A percentile compares a stretch with the other conserved stretches of the same genome.
Conservation (phyloP, 2,329 filamentous ascomycete species). For the Orbilia javanica region DNA sequence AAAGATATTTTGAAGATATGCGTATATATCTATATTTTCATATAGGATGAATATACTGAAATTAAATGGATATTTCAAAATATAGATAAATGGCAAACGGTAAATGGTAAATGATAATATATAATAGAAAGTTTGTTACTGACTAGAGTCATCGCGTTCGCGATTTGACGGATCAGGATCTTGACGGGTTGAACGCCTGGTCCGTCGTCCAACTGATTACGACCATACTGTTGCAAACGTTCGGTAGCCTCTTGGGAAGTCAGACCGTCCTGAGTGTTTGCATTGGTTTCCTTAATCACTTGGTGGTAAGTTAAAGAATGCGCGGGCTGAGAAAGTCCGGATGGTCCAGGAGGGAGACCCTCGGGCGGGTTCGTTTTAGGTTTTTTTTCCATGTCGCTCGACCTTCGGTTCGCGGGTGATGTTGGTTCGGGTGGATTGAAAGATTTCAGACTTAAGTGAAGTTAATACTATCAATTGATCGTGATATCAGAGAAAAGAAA, state of each 20-base stretch:
- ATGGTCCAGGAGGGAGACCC: not conserved
- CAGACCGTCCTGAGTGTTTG: slow-evolving; percentile 76
- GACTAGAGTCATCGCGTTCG: slow-evolving; percentile 80
- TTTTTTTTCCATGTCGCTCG: slow-evolving; percentile 14
- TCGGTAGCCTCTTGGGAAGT: slow-evolving; percentile 72
- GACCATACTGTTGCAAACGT: slow-evolving; percentile 73
- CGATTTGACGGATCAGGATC: slow-evolving; percentile 78
- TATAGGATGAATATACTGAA: no score
- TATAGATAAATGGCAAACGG: not conserved
- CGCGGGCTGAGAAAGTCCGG: slow-evolving; percentile 65
- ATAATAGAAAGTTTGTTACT: slow-evolving; percentile 1
- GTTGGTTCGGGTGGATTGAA: no score
- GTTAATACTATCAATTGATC: no score
- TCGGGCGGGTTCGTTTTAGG: not conserved
- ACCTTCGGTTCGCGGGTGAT: no score
- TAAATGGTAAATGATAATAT: not conserved
- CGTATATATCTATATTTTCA: no score
- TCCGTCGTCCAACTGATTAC: slow-evolving; percentile 78
- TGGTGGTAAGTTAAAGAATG: slow-evolving; percentile 72
- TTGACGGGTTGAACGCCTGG: slow-evolving; percentile 77
- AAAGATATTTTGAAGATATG: no score
- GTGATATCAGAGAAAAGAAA: no score
- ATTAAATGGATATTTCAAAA: no score
- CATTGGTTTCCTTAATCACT: slow-evolving; percentile 74
- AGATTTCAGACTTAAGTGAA: no score